Evolutionary conservation across 768 basidiomycete genomes (phyloP).

Genomic region (Lentinus tigrinus): DNA sequence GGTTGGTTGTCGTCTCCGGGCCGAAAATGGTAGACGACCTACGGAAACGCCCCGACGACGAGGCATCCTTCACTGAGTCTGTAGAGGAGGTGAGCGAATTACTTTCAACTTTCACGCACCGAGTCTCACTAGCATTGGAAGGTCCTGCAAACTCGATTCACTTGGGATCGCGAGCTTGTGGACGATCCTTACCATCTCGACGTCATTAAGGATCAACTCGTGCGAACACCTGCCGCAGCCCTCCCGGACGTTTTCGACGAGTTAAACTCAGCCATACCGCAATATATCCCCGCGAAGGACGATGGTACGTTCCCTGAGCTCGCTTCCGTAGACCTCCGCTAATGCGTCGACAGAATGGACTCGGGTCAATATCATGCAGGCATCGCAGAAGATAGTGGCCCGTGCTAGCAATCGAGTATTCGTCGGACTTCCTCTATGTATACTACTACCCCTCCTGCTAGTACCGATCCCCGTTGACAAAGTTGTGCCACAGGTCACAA

Average conservation of each 20-base stretch:
- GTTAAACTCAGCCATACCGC: constrained; percentile 24
- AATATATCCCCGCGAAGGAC: constrained; percentile 23
- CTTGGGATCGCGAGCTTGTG: constrained; percentile 26
- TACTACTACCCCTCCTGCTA: neutral
- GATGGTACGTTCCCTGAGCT: constrained; percentile 4
- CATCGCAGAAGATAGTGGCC: constrained; percentile 25
- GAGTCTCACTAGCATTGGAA: neutral
- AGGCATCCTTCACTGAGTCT: constrained; percentile 10
- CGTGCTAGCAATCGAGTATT: constrained; percentile 33
- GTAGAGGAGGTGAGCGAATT: constrained; percentile 2
- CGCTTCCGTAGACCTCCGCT: constrained; percentile 1
- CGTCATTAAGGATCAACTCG: constrained; percentile 24
- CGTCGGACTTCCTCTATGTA: constrained; percentile 35
- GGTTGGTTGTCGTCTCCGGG: constrained; percentile 20
- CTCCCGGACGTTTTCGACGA: constrained; percentile 24
- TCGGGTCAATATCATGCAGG: constrained; percentile 13
- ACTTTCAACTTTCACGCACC: neutral
- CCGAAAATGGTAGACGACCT: constrained; percentile 25
- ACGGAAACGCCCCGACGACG: constrained; percentile 19
- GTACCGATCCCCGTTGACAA: neutral
- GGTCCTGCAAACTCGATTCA: constrained; percentile 36
- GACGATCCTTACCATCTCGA: constrained; percentile 20
- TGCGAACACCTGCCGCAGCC: constrained; percentile 18
- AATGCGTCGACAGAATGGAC: constrained; percentile 20
- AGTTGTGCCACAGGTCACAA: constrained; percentile 22